Base-by-base conservation (phyloP, 768 basidiomycete genomes). In the Botryobasidium botryosum region DNA sequence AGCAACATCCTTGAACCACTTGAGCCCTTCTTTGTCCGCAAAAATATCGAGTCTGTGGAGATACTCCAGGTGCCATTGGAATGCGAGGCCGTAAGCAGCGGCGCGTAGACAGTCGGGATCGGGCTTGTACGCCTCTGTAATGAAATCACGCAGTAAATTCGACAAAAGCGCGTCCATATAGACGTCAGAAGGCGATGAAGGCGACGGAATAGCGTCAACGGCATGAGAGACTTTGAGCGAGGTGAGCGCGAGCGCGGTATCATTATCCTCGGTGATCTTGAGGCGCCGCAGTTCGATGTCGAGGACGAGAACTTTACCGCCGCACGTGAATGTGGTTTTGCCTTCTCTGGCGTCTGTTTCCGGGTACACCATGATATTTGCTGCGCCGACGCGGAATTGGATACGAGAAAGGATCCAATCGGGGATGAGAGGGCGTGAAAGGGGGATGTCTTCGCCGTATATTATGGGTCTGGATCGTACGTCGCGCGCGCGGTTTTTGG, bases 241-340 rank as follows among this genome's bases (percentile, higher is more conserved):
- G n/a, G n/a, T n/a, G n/a, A n/a, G n/a, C n/a, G n/a, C n/a, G n/a
- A n/a, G n/a, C n/a, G n/a, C n/a, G n/a, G n/a, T n/a, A n/a, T n/a
- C n/a, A n/a, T n/a, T n/a, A n/a, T n/a, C n/a, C n/a, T n/a, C n/a
- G n/a, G n/a, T n/a, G n/a, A n/a, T n/a, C n/a, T n/a, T n/a, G n/a
- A n/a, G n/a, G n/a, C n/a, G n/a, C n/a, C n/a, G 55, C 50, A 86
- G 70, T 52, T 81, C 77, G 47, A 84, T 67, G 56, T 86, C 83
- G 44, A 85, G 61, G 27, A 85, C 81, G 7, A 86, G 62, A n/a
- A 83, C 74, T 57, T 82, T 82, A 2, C 83, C 83, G 3, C 75
- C 83, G 29, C 84, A 68, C 17, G 77, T 68, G 31, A 82, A 61
- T 0, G 69, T 75, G 32, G 69, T 62, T 21, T 63, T 62, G 13